Evolutionary conservation across 345 rosid species (phyloP).

Genomic region (Hevea brasiliensis): DNA sequence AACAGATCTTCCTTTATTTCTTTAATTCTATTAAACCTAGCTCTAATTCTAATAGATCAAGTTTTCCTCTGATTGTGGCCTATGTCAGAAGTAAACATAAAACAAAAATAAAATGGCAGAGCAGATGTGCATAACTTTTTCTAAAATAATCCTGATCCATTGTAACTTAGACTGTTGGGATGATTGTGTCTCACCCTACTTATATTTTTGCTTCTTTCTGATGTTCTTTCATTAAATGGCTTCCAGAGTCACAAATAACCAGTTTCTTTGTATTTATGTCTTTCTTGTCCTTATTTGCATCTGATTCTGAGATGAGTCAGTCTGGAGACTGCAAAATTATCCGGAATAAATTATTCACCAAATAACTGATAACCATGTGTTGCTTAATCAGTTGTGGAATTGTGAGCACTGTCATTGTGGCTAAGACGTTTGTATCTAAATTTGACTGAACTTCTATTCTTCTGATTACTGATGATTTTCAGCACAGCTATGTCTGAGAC

Average conservation of each 20-base stretch:
- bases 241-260: neutral
- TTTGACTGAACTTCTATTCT: constrained; percentile 2
- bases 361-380: neutral
- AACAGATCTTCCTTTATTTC: too few species aligned
- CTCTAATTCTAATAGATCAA: too few species aligned
- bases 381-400: neutral
- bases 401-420: neutral
- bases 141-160: too few species aligned
- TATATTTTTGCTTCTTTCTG: neutral
- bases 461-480: constrained; percentile 49
- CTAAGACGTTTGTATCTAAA: neutral
- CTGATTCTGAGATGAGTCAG: too few species aligned
- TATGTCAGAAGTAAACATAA: too few species aligned
- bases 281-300: neutral
- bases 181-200: neutral
- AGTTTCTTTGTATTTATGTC: neutral
- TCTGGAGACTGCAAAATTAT: too few species aligned
- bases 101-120: too few species aligned
- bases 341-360: neutral
- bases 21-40: too few species aligned
- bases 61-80: too few species aligned
- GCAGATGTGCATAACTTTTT: too few species aligned
- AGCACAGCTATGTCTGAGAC: constrained; percentile 77
- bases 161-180: neutral
- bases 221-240: neutral